Conservation (phyloP, 352 stramenopile genomes). For the Pythium myriotylum region DNA sequence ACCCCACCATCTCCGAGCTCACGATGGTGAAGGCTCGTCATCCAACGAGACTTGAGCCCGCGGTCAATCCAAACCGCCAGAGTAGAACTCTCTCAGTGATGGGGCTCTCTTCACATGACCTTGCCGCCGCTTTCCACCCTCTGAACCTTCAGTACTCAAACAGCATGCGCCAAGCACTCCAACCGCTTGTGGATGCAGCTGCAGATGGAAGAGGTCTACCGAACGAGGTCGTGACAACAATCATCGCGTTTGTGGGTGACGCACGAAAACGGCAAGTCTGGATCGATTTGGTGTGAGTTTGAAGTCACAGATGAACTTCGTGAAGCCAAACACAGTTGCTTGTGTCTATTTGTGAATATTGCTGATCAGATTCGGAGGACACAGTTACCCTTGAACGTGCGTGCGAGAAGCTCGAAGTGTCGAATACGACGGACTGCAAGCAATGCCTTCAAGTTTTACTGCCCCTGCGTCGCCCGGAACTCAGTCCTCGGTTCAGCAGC, state of each 20-base stretch:
- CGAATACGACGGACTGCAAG: too few species aligned
- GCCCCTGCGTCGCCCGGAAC: too few species aligned
- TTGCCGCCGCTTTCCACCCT: background rate
- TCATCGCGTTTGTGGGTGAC: background rate
- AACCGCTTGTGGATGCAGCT: background rate
- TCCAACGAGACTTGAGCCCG: background rate
- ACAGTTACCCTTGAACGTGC: background rate
- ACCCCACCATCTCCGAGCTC: slow-evolving; percentile 1
- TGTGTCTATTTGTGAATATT: background rate
- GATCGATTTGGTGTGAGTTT: slow-evolving; percentile 14
- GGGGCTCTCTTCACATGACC: background rate
- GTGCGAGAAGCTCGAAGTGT: too few species aligned
- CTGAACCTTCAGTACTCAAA: background rate
- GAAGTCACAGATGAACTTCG: too few species aligned
- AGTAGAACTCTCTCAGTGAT: slow-evolving; percentile 1
- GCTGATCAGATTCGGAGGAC: slow-evolving; percentile 5
- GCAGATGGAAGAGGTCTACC: background rate
- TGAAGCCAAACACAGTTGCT: too few species aligned
- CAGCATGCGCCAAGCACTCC: background rate
- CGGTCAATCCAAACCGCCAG: background rate
- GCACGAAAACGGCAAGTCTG: slow-evolving; percentile 5
- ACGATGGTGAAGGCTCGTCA: slow-evolving; percentile 11
- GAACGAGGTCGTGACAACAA: background rate
- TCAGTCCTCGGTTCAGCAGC: background rate
- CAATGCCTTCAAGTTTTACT: too few species aligned